phyloP scores from a whole-genome alignment of 139 green algal genomes.

The Chlamydomonas sphaeroides region DNA sequence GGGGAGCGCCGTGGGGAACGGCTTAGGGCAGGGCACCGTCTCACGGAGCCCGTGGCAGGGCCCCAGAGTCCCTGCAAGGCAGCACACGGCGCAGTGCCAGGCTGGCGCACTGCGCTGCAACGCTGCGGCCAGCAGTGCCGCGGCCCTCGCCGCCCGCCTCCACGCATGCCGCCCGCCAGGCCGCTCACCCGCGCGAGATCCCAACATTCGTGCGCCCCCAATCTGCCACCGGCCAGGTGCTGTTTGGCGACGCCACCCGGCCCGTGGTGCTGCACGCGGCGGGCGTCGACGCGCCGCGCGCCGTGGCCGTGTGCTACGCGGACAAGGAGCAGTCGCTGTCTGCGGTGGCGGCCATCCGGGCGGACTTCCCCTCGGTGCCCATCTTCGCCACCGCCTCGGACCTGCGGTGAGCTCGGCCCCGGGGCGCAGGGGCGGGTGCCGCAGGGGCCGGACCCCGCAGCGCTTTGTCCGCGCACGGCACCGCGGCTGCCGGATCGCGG shows the following conservation, averaged over 20 bases:
- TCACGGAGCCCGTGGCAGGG: too few species aligned
- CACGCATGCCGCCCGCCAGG: too few species aligned
- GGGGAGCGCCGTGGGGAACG: background rate
- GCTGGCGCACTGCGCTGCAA: too few species aligned
- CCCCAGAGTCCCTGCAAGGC: too few species aligned
- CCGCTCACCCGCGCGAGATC: too few species aligned
- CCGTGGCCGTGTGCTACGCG: slow-evolving; percentile 81
- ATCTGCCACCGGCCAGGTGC: too few species aligned
- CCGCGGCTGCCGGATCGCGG: too few species aligned
- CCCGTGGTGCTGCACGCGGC: slow-evolving; percentile 79
- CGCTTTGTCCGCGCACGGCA: too few species aligned
- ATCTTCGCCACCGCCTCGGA: slow-evolving; percentile 85
- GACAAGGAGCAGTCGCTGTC: slow-evolving; percentile 57
- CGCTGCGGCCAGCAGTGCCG: background rate
- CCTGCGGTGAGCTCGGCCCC: slow-evolving; percentile 28
- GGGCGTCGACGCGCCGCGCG: slow-evolving; percentile 73
- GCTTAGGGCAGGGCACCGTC: background rate
- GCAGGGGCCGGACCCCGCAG: too few species aligned
- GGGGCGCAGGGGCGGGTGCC: too few species aligned
- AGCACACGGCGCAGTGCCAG: background rate
- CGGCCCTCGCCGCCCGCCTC: too few species aligned
- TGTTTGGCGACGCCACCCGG: slow-evolving; percentile 81
- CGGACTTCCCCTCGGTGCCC: slow-evolving; percentile 74
- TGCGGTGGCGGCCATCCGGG: slow-evolving; percentile 70
- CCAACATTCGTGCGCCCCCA: too few species aligned